Base-by-base conservation (phyloP, 1,139 yeast species). In the Suhomyces panamericanus region DNA sequence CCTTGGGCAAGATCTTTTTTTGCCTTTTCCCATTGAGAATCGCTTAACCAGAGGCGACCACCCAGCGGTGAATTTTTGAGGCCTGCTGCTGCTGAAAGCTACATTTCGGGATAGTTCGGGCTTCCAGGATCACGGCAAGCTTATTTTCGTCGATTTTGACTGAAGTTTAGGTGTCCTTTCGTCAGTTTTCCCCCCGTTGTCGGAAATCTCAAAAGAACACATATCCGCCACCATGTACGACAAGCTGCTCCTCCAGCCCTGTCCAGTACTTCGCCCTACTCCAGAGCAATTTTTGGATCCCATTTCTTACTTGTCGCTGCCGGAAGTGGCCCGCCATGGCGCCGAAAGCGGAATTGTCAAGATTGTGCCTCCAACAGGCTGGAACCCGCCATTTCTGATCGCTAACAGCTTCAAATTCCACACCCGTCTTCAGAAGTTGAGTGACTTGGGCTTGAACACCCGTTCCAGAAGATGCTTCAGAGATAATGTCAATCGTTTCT, bases 391-490 rank as follows among this genome's bases (percentile, higher is more conserved):
- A 0, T 74, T 85, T 50, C 72, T 79, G 49, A 66, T 85, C 14
- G 74, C 85, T 39, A 66, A 70, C 33, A 58, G 66, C 8, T 85
- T 86, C 60, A 72, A 64, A 44, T 85, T 86, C 56, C 83, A 80
- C 51, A 85, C 89, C 6, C 64, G 93, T 45, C 61, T 82, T 20
- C 93, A 86, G 58, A 76, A 73, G 41, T 57, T 86, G 45, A 77
- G 80, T 55, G 88, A 85, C 58, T 67, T 86, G 56, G 84, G 85
- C 17, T 61, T 86, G 14, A 63, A 77, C 9, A 81, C 83, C 41
- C 68, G 95, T 50, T 79, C 85, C 31, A 66, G 91, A 43, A 68
- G 75, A 48, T 81, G 81, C 55, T 85, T 85, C 62, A 69, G 68
- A 38, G 80, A 77, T 47, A 86, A 82, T 52, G 62, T 85, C 49